Base-by-base conservation (phyloP, 345 rosid genomes). In the Rhizophora mangle region DNA sequence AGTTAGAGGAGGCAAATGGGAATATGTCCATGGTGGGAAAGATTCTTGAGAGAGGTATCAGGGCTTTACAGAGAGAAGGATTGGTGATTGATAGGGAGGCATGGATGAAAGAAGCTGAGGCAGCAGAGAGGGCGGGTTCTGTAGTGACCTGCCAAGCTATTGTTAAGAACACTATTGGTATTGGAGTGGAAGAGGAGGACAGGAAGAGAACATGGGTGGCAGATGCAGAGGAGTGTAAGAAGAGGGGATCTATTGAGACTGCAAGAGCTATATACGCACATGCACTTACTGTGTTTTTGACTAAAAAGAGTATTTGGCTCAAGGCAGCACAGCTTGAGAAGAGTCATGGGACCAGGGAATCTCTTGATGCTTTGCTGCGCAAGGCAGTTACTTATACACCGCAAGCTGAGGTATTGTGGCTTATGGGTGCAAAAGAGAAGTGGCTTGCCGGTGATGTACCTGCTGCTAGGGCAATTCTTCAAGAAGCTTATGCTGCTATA, bases 361-460 rank as follows among this genome's bases (percentile, higher is more conserved):
- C 94, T 18, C 96, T 93, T 67, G 96, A 91, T 81, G 92, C 93
- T 29, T 80, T 91, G 70, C 81, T 93, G 72, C 85, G 92, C 29
- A 89, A 82, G 79, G 97, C 98, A 11, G 96, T 91, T 64, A 87
- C 90, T 6, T 93, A 91, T 64, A 84, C 86, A 62, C 98, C 98
- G 29, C 97, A 93, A 73, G 96, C 96, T 70, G 97, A 93, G 80
- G 97, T 93, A 72, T 82, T 93, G 63, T 91, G 98, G 98, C 96
- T 93, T 58, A 91, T 93, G 98, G 96, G 94, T 67, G 98, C 98
- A 29, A 93, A 91, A 76, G 98, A 93, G 79, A 93, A 93, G 76
- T 91, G 98, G 98, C 96, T 93, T 74, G 92, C 97, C 39, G 97
- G 97, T 68, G 98, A 93, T 81, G 98, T 93, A 60, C 89, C 91